Conservation (phyloP, 179 eudicot species). For the Pouteria campechiana region DNA sequence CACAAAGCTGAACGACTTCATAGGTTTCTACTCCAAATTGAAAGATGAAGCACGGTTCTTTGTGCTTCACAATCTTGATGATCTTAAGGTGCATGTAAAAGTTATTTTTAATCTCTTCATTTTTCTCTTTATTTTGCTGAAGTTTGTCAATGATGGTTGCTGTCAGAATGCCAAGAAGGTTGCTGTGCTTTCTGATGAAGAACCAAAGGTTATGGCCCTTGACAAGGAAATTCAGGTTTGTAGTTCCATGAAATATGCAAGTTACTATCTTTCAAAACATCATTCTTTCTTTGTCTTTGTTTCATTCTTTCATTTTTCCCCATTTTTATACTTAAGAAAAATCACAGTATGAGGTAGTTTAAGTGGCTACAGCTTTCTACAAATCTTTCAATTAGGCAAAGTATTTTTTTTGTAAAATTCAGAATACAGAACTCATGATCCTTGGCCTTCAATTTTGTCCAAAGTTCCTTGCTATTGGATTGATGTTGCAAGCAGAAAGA, state of each 20-base stretch:
- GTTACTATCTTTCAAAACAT: neutral
- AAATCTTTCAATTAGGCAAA: no score
- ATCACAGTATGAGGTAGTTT: no score
- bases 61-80: constrained; percentile 41
- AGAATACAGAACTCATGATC: no score
- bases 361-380: no score
- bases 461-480: no score
- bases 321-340: no score
- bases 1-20: constrained; percentile 15
- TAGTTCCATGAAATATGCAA: neutral
- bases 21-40: constrained; percentile 38
- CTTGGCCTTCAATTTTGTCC: no score
- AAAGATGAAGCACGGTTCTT: constrained; percentile 28
- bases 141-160: constrained; percentile 6
- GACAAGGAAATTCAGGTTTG: constrained; percentile 53
- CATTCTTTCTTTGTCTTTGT: neutral
- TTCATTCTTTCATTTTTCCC: no score
- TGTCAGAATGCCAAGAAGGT: constrained; percentile 34
- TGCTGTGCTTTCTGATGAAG: constrained; percentile 23
- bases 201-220: constrained; percentile 16
- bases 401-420: no score
- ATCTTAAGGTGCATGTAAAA: constrained; percentile 38
- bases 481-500: no score
- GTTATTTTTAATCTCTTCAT: no score
- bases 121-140: neutral